Base-by-base conservation (phyloP, 2,329 filamentous ascomycete genomes). In the Venturia effusa region DNA sequence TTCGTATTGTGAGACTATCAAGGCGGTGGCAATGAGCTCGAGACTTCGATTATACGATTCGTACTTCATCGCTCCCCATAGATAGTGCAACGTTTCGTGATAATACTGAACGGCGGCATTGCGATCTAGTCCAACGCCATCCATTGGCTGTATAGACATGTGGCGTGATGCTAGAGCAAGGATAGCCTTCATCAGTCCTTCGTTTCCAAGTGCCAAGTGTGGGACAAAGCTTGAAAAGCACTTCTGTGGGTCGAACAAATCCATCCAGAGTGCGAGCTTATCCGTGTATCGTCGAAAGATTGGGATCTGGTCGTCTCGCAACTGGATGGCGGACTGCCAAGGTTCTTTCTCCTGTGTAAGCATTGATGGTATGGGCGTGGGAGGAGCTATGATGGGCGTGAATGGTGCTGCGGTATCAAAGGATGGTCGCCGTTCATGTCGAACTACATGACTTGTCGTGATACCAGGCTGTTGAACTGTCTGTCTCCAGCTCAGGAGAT, bases 1-100 rank as follows among this genome's bases (percentile, higher is more conserved):
- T 71, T 87, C 84, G 67, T 87, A 87, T 0, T 83, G 83, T 15
- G 82, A 85, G 37, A 87, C 82, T 19, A 86, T 77, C 0, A 87
- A 73, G 0, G 83, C 80, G 0, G 84, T 87, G 0, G 82, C 80
- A 34, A 86, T 76, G 0, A 88, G 74, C 68, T 87, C 84, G 15
- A 77, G 76, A 34, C 81, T 84, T 59, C 78, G 79, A 6, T 81
- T 81, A 68, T 87, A 87, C 0, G 79, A 81, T 0, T 80, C 76
- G 67, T 83, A 84, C 13, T 81, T 77, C 71, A 87, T 80, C 0
- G 84, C 83, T 41, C 81, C 80, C 61, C 84, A 83, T 0, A 87
- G 74, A 66, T 87, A 87, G 61, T 84, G 81, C 0, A 87, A 74
- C 0, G 84, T 85, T 68, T 87, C 83, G 67, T 84, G 83, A 69